Evolutionary conservation across 768 basidiomycete genomes (phyloP).

Genomic region (Lepiota venenata): DNA sequence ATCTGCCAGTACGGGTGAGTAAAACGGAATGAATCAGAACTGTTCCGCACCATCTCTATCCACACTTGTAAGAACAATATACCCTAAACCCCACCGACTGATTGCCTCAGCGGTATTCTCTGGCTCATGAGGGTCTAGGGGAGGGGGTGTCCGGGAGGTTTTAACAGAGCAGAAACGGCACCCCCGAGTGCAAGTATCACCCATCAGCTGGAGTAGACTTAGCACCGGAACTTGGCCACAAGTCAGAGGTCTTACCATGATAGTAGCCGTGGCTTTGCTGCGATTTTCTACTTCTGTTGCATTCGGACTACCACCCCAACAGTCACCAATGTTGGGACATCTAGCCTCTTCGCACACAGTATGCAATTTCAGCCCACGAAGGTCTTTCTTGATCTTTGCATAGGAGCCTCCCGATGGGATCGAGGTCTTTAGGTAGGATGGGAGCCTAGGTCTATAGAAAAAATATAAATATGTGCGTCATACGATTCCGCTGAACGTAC

Average conservation of each 20-base stretch:
- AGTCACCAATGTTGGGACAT: slow-evolving; percentile 99
- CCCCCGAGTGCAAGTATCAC: slow-evolving; percentile 96
- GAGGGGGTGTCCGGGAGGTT: slow-evolving; percentile 84
- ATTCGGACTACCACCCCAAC: slow-evolving; percentile 88
- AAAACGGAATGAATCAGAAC: background rate
- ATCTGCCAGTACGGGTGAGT: slow-evolving; percentile 44
- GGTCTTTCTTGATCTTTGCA: slow-evolving; percentile 91
- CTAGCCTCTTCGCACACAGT: slow-evolving; percentile 99
- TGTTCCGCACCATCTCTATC: slow-evolving; percentile 83
- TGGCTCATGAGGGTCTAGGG: slow-evolving; percentile 93
- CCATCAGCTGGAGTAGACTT: slow-evolving; percentile 76
- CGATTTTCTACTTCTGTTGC: slow-evolving; percentile 67
- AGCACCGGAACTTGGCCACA: background rate
- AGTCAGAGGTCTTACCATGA: slow-evolving; percentile 67
- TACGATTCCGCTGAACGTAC: slow-evolving; percentile 34
- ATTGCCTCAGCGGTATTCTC: slow-evolving; percentile 99
- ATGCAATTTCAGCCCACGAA: slow-evolving; percentile 86
- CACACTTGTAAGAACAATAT: slow-evolving; percentile 95
- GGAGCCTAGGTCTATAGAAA: slow-evolving; percentile 70
- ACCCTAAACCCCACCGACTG: slow-evolving; percentile 95
- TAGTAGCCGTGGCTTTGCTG: slow-evolving; percentile 91
- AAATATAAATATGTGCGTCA: background rate
- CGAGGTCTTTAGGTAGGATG: slow-evolving; percentile 84
- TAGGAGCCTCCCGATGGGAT: slow-evolving; percentile 90
- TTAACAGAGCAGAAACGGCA: slow-evolving; percentile 98